Base-by-base conservation (phyloP, 805 yeast species). In the Henningerozyma blattae region DNA sequence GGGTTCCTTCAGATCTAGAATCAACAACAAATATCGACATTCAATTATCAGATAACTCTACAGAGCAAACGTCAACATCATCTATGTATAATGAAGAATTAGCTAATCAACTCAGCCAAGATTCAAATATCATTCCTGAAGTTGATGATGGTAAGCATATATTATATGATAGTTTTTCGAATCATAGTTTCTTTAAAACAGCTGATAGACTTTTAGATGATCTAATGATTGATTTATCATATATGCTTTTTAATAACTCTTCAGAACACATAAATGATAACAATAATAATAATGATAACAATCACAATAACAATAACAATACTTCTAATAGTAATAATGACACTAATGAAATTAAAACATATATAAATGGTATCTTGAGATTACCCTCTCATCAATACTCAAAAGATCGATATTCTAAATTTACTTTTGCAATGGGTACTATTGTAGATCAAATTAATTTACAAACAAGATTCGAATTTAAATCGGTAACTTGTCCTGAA, bases 131-230 rank as follows among this genome's bases (percentile, higher is more conserved):
- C 8, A 13, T n/a, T 22, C 20, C 10, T 2, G 36, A 30, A 9
- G 22, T 34, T 14, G 59, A 55, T 32, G 45, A 42, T 34, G 61
- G 61, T 12, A 50, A 42, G 19, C 36, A 37, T 7, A 28, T 51
- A 6, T 30, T 56, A 34, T 56, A 56, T 30, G 46, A 51, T 12
- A 34, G 44, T 28, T 29, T 43, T 15, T 26, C 35, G 14, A 31
- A 27, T 3, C 27, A 28, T 6, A 48, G 45, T 27, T 58, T 58
- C 4, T 72, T 72, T 56, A 81, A 80, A 45, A 78, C 89, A 0
- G 55, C 77, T 5, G 80, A 80, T 45, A 60, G 89, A 35, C 61
- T 81, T 15, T 44, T 79, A 16, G 85, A 77, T 49, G 89, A 80
- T 46, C 48, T 80, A 20, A 58, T 68, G 34, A 65, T 61, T 20